These are phyloP conservation scores for Jatropha curcas DNA, from an alignment of 345 rosid genomes.

Conservation along the genomic window DNA sequence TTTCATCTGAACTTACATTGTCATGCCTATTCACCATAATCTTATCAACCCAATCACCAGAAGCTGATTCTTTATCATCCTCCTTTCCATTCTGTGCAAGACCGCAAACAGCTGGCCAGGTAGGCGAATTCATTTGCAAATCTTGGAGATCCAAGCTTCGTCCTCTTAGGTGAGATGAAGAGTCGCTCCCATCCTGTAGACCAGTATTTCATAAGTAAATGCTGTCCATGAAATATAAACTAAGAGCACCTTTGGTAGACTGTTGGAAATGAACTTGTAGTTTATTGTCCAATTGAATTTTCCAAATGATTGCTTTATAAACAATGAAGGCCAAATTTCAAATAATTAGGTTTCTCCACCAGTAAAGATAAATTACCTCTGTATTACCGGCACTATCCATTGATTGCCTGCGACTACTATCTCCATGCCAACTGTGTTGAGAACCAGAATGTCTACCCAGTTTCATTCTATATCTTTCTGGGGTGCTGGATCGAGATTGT, in stretches of 20 bases:
- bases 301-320: too few species aligned
- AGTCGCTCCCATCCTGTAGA: constrained; percentile 18
- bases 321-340: background rate
- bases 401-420: constrained; percentile 7
- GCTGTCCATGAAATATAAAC: too few species aligned
- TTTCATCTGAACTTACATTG: constrained; percentile 14
- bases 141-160: constrained; percentile 34
- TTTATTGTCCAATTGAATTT: too few species aligned
- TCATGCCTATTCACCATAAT: constrained; percentile 31
- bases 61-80: constrained; percentile 24
- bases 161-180: constrained; percentile 15
- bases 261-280: too few species aligned
- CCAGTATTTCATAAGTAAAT: background rate
- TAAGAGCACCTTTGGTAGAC: too few species aligned
- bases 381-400: constrained; percentile 6
- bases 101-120: constrained; percentile 19
- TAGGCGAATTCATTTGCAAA: constrained; percentile 18
- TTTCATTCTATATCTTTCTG: constrained; percentile 22
- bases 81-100: constrained; percentile 27
- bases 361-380: constrained; percentile 10
- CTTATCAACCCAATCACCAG: constrained; percentile 35
- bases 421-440: constrained; percentile 25
- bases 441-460: constrained; percentile 18
- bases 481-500: constrained; percentile 34
- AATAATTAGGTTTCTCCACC: background rate